Evolutionary conservation across 345 rosid species (phyloP), one percentile per base, ranked within the genome.

Genomic region (Theobroma cacao): DNA sequence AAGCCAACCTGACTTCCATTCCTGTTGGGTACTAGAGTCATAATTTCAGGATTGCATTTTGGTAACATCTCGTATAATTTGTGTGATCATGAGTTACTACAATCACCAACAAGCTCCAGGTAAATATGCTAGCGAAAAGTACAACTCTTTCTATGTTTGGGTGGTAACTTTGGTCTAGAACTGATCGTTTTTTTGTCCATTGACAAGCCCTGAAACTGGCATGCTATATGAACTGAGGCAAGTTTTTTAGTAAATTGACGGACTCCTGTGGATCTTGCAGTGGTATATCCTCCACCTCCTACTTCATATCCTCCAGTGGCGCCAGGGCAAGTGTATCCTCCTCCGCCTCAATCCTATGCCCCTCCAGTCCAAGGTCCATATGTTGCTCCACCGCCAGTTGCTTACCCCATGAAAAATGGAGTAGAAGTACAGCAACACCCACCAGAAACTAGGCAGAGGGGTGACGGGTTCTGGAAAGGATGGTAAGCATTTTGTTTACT

Each of bases 361-460:
- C 34, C 60, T 14, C 72, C 61, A 4, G 52, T 64, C 53, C 74
- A 65, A n/a, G 82, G 74, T 65, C 82, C 73, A 38, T 80, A 15
- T 59, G 82, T 80, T 45, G 78, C 78, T 33, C 82, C 82, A 36
- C 82, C 82, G 12, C 82, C 75, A 2, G 40, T 75, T 11, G 69
- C 68, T 74, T 67, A 80, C 78, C 78, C 82, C 38, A 59, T 67
- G 78, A 80, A 75, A 80, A 17, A 26, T 11, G 75, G 66, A 79
- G 26, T 31, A 66, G n/a, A 36, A 20, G 47, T 4, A 9, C 45
- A 24, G 75, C 74, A 12, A 33, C 75, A 26, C 52, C 75, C 38
- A 33, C 26, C 47, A 20, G 17, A 52, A 74, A 65, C 69, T 24
- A 67, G 10, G 48, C 55, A 50, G 0, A 68, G 71, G 53, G 70